phyloP scores from a whole-genome alignment of 257 asterid species.

The Hygrophila difformis region DNA sequence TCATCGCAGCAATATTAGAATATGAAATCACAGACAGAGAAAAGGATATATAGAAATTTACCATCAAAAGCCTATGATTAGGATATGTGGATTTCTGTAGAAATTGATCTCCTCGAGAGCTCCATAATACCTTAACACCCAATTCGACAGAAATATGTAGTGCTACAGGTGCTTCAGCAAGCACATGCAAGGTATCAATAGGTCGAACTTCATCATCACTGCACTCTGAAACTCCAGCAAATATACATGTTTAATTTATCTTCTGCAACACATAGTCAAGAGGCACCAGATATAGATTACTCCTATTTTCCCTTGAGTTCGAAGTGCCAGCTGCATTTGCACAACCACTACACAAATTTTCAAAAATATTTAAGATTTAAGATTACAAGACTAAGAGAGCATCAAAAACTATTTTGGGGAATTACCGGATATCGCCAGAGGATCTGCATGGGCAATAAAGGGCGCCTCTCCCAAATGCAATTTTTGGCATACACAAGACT shows the following conservation, averaged over 20 bases:
- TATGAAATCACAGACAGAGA: too few relatives aligned
- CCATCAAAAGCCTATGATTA: conserved; percentile 72
- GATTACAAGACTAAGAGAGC: too few relatives aligned
- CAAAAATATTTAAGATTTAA: too few relatives aligned
- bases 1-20: too few relatives aligned
- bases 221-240: conserved; percentile 80
- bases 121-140: conserved; percentile 84
- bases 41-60: too few relatives aligned
- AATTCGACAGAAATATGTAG: conserved; percentile 83
- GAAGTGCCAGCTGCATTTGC: conserved; percentile 74
- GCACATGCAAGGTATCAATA: conserved; percentile 86
- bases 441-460: too few relatives aligned
- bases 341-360: conserved; percentile 19
- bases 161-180: conserved; percentile 97
- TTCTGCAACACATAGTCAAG: conserved; percentile 87
- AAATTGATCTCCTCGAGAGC: conserved; percentile 79
- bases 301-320: conserved; percentile 85
- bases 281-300: conserved; percentile 86
- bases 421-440: too few relatives aligned
- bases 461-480: too few relatives aligned
- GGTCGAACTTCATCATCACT: conserved; percentile 92
- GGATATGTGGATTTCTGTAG: conserved; percentile 76
- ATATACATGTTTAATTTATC: conserved; percentile 70
- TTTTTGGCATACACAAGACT: too few relatives aligned
- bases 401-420: too few relatives aligned